phyloP scores from a whole-genome alignment of 495 filamentous ascomycete genomes.

The Penicillium salamii region DNA sequence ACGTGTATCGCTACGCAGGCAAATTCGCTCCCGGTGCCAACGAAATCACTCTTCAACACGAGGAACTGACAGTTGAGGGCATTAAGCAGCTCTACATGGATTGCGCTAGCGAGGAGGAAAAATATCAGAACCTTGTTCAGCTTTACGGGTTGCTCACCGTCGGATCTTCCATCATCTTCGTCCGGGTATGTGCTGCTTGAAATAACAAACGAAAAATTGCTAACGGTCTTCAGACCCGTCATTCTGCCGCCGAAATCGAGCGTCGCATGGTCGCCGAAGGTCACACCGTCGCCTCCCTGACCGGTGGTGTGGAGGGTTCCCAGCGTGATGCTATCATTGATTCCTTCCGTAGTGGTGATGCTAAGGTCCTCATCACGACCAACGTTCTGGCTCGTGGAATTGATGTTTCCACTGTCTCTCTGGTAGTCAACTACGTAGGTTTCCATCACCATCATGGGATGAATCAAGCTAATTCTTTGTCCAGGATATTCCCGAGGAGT shows the following conservation, averaged over 20 bases:
- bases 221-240: slow-evolving; percentile 60
- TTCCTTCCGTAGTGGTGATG: slow-evolving; percentile 75
- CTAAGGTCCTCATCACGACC: slow-evolving; percentile 98
- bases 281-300: slow-evolving; percentile 85
- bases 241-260: slow-evolving; percentile 79
- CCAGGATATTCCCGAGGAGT: slow-evolving; percentile 56
- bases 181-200: slow-evolving; percentile 76
- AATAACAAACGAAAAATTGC: not conserved
- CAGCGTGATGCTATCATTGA: slow-evolving; percentile 86
- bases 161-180: slow-evolving; percentile 96
- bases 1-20: slow-evolving; percentile 75
- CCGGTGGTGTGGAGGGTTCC: slow-evolving; percentile 76
- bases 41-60: slow-evolving; percentile 79
- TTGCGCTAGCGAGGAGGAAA: slow-evolving; percentile 72
- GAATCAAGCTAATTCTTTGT: slow-evolving; percentile 6
- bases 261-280: slow-evolving; percentile 81
- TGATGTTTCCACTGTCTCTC: slow-evolving; percentile 91
- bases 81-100: slow-evolving; percentile 98
- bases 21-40: slow-evolving; percentile 82
- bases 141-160: slow-evolving; percentile 95
- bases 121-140: slow-evolving; percentile 82
- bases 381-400: slow-evolving; percentile 97
- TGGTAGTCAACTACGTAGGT: slow-evolving; percentile 89
- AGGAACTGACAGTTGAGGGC: slow-evolving; percentile 92
- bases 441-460: not conserved